A percentile compares a stretch with the other conserved stretches of the same genome.
Evolutionary conservation across 495 filamentous ascomycete species (phyloP).

Genomic region (Pseudoneurospora amorphoporcata): DNA sequence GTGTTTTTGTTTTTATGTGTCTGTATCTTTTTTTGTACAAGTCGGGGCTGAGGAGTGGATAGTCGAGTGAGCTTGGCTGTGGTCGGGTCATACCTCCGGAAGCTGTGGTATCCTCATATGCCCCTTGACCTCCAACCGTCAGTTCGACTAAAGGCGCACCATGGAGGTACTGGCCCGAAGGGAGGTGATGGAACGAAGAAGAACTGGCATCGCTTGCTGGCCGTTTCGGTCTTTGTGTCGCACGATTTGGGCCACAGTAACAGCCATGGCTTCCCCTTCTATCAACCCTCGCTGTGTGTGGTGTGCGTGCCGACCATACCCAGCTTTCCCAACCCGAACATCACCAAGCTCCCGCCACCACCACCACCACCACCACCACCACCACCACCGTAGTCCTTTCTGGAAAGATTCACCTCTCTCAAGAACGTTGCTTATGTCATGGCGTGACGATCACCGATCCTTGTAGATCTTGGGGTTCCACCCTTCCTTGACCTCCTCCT

Average conservation of each 20-base stretch:
- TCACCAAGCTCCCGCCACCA: background rate
- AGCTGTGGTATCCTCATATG: background rate
- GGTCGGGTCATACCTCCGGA: background rate
- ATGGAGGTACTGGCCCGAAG: background rate
- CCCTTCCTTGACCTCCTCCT: constrained; percentile 65
- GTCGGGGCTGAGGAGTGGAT: background rate
- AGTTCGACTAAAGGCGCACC: too few species aligned
- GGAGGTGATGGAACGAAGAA: background rate
- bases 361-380: background rate
- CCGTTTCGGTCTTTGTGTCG: background rate
- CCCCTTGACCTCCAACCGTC: background rate
- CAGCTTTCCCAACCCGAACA: background rate
- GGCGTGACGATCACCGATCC: constrained; percentile 47
- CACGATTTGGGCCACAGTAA: background rate
- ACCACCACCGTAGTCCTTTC: background rate
- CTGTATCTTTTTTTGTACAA: background rate
- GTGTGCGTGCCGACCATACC: background rate
- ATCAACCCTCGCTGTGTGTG: background rate
- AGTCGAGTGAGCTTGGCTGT: too few species aligned
- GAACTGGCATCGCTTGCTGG: background rate
- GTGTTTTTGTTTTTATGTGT: background rate
- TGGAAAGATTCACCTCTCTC: background rate
- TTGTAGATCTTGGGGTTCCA: constrained; percentile 95
- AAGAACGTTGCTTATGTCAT: background rate
- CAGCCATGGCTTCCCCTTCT: background rate